Evolutionary conservation across 306 rosid species (phyloP), one percentile per base, ranked within the genome.

Genomic region (Fragaria nilgerrensis): DNA sequence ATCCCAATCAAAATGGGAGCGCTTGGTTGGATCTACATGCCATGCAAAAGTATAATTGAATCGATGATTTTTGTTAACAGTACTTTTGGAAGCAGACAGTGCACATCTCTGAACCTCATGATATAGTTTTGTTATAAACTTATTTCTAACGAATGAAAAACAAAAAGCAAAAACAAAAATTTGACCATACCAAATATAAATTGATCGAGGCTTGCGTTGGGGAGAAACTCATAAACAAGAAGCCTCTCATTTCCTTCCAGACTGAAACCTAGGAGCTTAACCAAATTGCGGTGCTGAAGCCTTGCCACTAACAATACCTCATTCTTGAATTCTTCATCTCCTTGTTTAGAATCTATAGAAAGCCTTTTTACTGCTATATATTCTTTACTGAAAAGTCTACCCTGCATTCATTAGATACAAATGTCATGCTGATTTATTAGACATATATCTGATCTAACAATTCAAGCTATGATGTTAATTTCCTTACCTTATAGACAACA

Each of bases 201-300:
- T 5, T 52, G 32, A 52, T 72, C 76, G 11, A 72, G 76, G 39
- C 76, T 72, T 53, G 34, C 20, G 34, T 72, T 72, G 5, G 65
- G 49, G 76, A 71, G 59, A 49, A 19, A 32, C 22, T 73, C 77
- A 55, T 73, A 73, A 13, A 73, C 66, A 73, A 73, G 77, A 73
- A 73, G 77, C 44, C 67, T 55, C 13, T 73, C 77, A 14, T 73
- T 73, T 73, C 77, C 77, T 73, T 73, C 77, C 7, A 73, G 8
- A 17, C 52, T 36, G 52, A 73, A 73, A 36, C 77, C 77, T 22
- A 73, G 67, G 77, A 73, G 77, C 52, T 45, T 73, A 55, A 73
- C 77, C 44, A 55, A 55, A 56, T 73, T 73, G 13, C 77, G 66
- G 1, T 73, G 77, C 43, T 73, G 77, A 37, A 73, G 77, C 10